These are phyloP conservation scores for Euphorbia lathyris DNA, from an alignment of 345 rosid species.

Conservation along the genomic window DNA sequence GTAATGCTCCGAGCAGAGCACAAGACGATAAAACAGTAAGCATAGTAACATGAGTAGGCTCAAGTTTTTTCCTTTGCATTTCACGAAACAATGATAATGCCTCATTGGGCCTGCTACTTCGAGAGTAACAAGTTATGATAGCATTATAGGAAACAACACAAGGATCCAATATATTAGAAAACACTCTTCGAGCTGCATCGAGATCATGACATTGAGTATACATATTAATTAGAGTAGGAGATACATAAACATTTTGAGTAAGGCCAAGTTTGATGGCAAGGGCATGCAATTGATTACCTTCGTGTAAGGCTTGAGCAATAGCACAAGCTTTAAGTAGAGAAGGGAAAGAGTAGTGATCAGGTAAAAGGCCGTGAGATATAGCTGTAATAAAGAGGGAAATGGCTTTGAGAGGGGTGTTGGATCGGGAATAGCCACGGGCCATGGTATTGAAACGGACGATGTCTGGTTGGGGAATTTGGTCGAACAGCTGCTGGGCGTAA, in stretches of 20 bases:
- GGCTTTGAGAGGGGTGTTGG: conserved; percentile 18
- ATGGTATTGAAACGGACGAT: conserved; percentile 19
- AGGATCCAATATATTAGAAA: conserved; percentile 20
- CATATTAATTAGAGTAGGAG: conserved; percentile 24
- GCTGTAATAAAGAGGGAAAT: conserved; percentile 12
- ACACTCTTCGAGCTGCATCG: conserved; percentile 17
- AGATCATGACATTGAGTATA: conserved; percentile 16
- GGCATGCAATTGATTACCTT: conserved; percentile 27
- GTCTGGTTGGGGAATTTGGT: conserved; percentile 21
- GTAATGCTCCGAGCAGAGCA: conserved; percentile 35
- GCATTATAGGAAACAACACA: conserved; percentile 40
- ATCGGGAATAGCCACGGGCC: conserved; percentile 26
- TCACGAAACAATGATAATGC: conserved; percentile 37
- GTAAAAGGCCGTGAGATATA: conserved; percentile 3
- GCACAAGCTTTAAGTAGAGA: conserved; percentile 23
- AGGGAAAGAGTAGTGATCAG: conserved; percentile 22
- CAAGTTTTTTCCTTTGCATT: conserved; percentile 28
- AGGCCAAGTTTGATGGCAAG: conserved; percentile 50
- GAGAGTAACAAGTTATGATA: conserved; percentile 30
- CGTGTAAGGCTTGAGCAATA: conserved; percentile 12
- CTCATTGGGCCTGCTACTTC: conserved; percentile 27
- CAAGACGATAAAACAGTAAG: conserved; percentile 38
- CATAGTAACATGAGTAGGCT: conserved; percentile 38
- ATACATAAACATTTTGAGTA: conserved; percentile 38
- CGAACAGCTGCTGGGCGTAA: conserved; percentile 21